Percentiles rank a stretch among this genome's conserved stretches.
These are phyloP conservation scores for Talaromyces trachyspermus DNA, from an alignment of 495 filamentous ascomycete genomes.

Conservation along the genomic window DNA sequence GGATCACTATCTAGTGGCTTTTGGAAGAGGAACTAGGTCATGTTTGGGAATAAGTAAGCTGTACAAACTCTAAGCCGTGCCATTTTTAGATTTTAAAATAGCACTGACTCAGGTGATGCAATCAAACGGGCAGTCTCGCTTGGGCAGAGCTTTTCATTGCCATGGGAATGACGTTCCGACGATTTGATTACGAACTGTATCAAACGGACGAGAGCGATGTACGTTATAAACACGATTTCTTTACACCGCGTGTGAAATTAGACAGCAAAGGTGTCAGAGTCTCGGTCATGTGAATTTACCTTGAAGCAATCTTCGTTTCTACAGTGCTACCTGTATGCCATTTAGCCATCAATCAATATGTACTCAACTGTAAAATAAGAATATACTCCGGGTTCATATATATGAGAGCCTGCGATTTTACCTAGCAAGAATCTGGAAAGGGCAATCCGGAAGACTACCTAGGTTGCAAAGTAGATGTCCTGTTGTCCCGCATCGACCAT, in stretches of 20 bases:
- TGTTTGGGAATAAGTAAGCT: constrained; percentile 45
- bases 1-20: constrained; percentile 39
- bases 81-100: background rate
- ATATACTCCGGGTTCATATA: too few relatives aligned
- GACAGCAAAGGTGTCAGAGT: constrained; percentile 27
- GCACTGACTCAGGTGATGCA: background rate
- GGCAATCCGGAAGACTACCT: too few relatives aligned
- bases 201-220: constrained; percentile 33
- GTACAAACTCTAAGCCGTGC: background rate
- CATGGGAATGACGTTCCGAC: constrained; percentile 23
- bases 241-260: constrained; percentile 25
- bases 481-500: too few relatives aligned
- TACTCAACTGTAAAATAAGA: too few relatives aligned
- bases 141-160: constrained; percentile 28
- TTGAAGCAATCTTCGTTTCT: too few relatives aligned
- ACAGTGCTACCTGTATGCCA: too few relatives aligned
- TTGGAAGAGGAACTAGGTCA: constrained; percentile 38
- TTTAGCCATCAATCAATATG: too few relatives aligned
- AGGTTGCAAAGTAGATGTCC: too few relatives aligned
- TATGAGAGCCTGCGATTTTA: too few relatives aligned
- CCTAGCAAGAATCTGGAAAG: too few relatives aligned
- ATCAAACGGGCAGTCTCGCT: constrained; percentile 18
- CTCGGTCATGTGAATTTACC: background rate
- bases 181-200: constrained; percentile 22
- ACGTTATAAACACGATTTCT: constrained; percentile 25